These are phyloP conservation scores for Harrya chromipes DNA, from an alignment of 768 basidiomycete species.

Conservation along the genomic window DNA sequence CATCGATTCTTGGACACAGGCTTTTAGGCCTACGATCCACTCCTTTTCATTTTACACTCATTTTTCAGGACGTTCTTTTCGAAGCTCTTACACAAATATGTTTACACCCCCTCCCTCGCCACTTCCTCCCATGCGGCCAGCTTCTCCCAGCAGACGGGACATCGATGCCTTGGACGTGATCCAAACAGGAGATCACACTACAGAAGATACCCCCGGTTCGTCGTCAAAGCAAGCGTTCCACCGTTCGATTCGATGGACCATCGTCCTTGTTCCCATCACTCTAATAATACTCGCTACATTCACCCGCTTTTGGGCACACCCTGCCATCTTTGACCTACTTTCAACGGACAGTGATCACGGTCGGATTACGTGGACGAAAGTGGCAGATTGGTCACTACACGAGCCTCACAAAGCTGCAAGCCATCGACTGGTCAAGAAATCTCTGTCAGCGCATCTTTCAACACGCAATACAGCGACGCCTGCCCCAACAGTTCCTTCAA, in stretches of 20 bases:
- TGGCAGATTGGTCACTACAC: constrained; percentile 40
- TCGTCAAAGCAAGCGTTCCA: constrained; percentile 37
- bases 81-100: constrained; percentile 23
- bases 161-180: constrained; percentile 1
- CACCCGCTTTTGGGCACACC: constrained; percentile 50
- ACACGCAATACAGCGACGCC: constrained; percentile 14
- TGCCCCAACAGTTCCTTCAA: constrained; percentile 25
- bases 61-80: constrained; percentile 31
- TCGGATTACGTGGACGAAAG: constrained; percentile 31
- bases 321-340: constrained; percentile 43
- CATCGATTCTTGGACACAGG: constrained; percentile 1
- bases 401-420: constrained; percentile 35
- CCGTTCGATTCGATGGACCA: constrained; percentile 43
- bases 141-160: neutral
- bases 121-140: constrained; percentile 20
- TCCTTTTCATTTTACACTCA: constrained; percentile 21
- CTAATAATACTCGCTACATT: constrained; percentile 54
- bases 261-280: constrained; percentile 53
- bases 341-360: constrained; percentile 25
- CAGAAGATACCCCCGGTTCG: neutral
- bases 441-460: constrained; percentile 1
- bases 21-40: constrained; percentile 13
- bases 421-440: constrained; percentile 9
- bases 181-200: constrained; percentile 1
- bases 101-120: constrained; percentile 46